These are phyloP conservation scores for Penicillium paradoxum DNA, from an alignment of 495 filamentous ascomycete genomes.

Conservation along the genomic window DNA sequence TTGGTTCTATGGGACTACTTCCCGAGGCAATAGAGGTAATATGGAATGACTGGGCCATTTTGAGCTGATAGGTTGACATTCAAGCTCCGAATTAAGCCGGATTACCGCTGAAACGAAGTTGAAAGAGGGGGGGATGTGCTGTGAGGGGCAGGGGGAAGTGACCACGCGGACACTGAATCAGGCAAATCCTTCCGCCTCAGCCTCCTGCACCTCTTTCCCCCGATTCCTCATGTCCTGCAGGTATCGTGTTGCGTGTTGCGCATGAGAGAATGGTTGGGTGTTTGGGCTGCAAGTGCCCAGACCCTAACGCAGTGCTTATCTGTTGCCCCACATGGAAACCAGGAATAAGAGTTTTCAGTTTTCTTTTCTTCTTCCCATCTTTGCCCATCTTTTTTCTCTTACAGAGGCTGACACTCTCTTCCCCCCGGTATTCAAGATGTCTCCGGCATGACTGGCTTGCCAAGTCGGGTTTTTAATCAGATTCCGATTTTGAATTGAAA, in stretches of 20 bases:
- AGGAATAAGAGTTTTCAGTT: not conserved
- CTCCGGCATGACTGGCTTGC: not conserved
- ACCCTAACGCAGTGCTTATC: not conserved
- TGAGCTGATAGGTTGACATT: conserved; percentile 26
- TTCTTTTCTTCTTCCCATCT: not conserved
- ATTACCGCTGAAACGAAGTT: not conserved
- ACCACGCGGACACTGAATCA: too few relatives aligned
- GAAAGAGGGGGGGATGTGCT: not conserved
- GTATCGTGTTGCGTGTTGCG: too few relatives aligned
- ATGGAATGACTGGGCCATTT: conserved; percentile 22
- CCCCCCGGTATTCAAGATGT: not conserved
- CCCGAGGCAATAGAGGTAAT: conserved; percentile 10
- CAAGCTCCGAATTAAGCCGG: not conserved
- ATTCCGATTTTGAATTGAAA: not conserved
- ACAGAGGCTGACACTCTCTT: not conserved
- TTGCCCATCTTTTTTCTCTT: not conserved
- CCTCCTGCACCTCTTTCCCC: too few relatives aligned
- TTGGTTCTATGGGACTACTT: conserved; percentile 15
- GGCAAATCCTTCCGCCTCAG: too few relatives aligned
- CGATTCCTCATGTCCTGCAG: too few relatives aligned
- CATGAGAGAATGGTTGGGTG: too few relatives aligned
- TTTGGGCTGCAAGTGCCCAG: not conserved
- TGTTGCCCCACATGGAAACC: not conserved
- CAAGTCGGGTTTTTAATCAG: not conserved
- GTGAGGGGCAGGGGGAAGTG: not conserved